phyloP scores from a whole-genome alignment of 2,329 filamentous ascomycete species.

The Fusarium denticulatum region DNA sequence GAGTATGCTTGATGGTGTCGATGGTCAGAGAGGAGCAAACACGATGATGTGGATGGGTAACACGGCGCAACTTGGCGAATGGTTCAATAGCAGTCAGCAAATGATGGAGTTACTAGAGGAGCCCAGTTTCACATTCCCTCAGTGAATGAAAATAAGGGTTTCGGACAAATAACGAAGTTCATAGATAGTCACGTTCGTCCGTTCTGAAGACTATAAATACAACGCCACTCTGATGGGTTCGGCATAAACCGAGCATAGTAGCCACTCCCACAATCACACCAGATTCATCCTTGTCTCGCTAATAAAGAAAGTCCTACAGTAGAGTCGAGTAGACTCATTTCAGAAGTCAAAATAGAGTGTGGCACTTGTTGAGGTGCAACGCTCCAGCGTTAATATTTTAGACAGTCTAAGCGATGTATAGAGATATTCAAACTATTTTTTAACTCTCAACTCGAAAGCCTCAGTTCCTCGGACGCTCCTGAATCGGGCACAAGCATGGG shows the following conservation, averaged over 20 bases:
- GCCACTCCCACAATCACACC: not conserved
- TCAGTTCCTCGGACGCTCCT: constrained; percentile 39
- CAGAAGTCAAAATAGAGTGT: not conserved
- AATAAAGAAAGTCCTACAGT: not conserved
- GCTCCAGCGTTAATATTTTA: not conserved
- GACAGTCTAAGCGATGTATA: not conserved
- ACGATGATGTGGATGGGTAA: constrained; percentile 51
- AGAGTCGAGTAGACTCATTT: not conserved
- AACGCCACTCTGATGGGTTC: not conserved
- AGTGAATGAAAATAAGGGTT: not conserved
- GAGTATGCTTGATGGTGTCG: constrained; percentile 13
- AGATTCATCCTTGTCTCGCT: not conserved
- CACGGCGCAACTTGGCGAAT: constrained; percentile 50
- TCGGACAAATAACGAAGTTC: not conserved
- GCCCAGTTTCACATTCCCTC: constrained; percentile 39
- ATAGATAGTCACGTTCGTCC: not conserved
- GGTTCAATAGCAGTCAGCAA: constrained; percentile 52
- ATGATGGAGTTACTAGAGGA: constrained; percentile 51
- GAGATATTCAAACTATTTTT: not conserved
- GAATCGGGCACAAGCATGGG: constrained; percentile 53
- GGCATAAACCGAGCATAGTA: not conserved
- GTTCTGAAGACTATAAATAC: not conserved
- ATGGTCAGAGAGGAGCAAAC: constrained; percentile 33
- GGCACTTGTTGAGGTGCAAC: not conserved
- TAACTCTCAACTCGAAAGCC: constrained; percentile 21